phyloP scores from a whole-genome alignment of 306 rosid species.

The Prunus davidiana region DNA sequence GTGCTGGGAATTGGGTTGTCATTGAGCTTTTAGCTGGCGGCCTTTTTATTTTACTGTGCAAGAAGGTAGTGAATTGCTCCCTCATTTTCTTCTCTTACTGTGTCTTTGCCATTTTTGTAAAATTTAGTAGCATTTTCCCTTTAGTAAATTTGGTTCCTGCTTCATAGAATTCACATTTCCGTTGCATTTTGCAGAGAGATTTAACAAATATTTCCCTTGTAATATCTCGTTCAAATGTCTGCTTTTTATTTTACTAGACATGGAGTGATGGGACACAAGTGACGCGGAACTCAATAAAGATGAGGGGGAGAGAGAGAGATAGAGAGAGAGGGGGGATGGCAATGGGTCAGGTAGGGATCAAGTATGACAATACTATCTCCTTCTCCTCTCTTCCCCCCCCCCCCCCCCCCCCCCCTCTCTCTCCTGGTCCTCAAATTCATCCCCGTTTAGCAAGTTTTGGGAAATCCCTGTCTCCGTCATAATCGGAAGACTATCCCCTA shows the following conservation, averaged over 20 bases:
- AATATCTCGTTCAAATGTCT: background rate
- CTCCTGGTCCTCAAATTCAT: too few relatives aligned
- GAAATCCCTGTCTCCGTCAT: rapidly evolving
- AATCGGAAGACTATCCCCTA: too few relatives aligned
- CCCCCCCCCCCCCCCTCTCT: too few relatives aligned
- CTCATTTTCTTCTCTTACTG: background rate
- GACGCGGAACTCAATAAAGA: too few relatives aligned
- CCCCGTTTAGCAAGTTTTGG: too few relatives aligned
- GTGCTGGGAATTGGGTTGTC: slow-evolving; percentile 92
- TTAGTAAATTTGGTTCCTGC: background rate
- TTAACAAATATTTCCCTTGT: background rate
- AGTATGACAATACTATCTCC: too few relatives aligned
- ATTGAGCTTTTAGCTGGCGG: slow-evolving; percentile 85
- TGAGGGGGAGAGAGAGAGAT: too few relatives aligned
- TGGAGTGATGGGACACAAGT: too few relatives aligned
- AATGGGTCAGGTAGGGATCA: too few relatives aligned
- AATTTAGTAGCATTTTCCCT: slow-evolving; percentile 1
- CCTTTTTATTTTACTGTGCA: slow-evolving; percentile 86
- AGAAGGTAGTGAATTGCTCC: slow-evolving; percentile 45
- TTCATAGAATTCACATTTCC: background rate
- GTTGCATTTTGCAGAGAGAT: slow-evolving; percentile 10
- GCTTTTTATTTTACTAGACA: background rate
- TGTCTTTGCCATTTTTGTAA: slow-evolving; percentile 7
- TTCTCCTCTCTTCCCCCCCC: too few relatives aligned
- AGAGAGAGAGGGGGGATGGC: too few relatives aligned